Evolutionary conservation across 1,284 basidiomycete genomes (phyloP), one percentile per base, ranked within the genome.

Genomic region (Volvariella volvacea): DNA sequence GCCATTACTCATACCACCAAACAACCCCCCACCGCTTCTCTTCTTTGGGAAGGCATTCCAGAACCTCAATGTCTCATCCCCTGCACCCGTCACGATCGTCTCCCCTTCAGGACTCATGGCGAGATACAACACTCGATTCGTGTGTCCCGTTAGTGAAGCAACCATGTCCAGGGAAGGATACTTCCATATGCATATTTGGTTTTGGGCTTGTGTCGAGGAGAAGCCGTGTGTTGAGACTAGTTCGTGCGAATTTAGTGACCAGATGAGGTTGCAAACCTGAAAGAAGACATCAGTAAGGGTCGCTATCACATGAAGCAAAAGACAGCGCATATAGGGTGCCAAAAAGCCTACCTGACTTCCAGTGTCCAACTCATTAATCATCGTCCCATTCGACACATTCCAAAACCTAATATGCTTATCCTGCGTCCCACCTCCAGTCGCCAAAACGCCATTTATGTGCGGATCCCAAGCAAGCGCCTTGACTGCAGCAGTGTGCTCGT

Each of bases 381-480:
- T 77, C 14, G 75, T 79, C 30, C 96, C 96, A 39, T 83, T 93
- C 42, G 80, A 69, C 14, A 89, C 91, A 61, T 99, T 99, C 95
- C 95, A 99, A 60, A 97, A 98, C 42, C 94, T 74, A 46, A 99
- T 95, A 60, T 93, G 94, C 69, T 95, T 97, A 62, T 92, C 92
- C 52, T 95, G 92, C 8, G 96, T 99, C 10, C 95, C 96, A 20
- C 96, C 95, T n/a, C 96, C 96, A 2, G 89, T 92, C 1, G 95
- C 96, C 17, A 99, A 68, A 1, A 98, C 76, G 1, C 93, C 93
- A 15, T 87, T 74, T 47, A 96, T 79, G 63, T 99, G 96, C 3
- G 95, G 95, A 60, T 91, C 93, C 95, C 96, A 99, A 1, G 93
- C 92, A 15, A 99, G 84, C 2, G 96, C 95, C 61, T 99, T 99